Evolutionary conservation across 495 filamentous ascomycete species (phyloP).

Genomic region (Penicillium paxilli): DNA sequence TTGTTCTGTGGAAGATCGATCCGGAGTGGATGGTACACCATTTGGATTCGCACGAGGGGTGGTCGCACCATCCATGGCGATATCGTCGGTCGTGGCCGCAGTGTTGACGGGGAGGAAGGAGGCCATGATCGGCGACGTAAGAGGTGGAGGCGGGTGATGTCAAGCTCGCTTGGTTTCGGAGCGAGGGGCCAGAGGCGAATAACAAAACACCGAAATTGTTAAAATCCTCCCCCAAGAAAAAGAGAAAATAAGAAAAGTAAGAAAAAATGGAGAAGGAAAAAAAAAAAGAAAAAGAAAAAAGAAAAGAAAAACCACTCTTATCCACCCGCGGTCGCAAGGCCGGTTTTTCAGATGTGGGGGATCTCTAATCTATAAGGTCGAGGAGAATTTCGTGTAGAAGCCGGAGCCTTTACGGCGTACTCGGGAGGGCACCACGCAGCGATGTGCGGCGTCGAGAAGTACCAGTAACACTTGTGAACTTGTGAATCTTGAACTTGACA

Average conservation of each 20-base stretch:
- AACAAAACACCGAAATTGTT: slow-evolving; percentile 5
- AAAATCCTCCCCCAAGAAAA: too few relatives aligned
- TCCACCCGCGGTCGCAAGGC: slow-evolving; percentile 26
- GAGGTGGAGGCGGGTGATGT: slow-evolving; percentile 45
- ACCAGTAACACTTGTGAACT: too few relatives aligned
- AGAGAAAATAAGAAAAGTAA: too few relatives aligned
- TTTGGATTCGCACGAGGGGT: slow-evolving; percentile 59
- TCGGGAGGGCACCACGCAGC: slow-evolving; percentile 18
- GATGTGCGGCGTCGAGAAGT: slow-evolving; percentile 23
- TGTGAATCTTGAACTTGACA: too few relatives aligned
- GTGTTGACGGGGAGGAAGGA: slow-evolving; percentile 79
- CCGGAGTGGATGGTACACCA: slow-evolving; percentile 34
- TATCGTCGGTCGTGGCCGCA: slow-evolving; percentile 56
- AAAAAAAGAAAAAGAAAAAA: too few relatives aligned
- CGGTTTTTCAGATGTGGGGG: slow-evolving; percentile 10
- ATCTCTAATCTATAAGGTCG: slow-evolving; percentile 17
- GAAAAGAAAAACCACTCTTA: slow-evolving; percentile 9
- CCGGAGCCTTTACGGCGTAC: too few relatives aligned
- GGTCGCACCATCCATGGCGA: slow-evolving; percentile 54
- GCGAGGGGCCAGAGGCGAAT: slow-evolving; percentile 14
- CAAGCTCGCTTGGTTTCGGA: slow-evolving; percentile 24
- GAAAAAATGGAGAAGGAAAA: too few relatives aligned
- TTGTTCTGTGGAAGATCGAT: slow-evolving; percentile 28
- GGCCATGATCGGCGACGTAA: slow-evolving; percentile 45
- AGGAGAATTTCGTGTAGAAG: too few relatives aligned